These are phyloP conservation scores for Clonostachys rhizophaga DNA, from an alignment of 2,329 filamentous ascomycete species.

Conservation along the genomic window DNA sequence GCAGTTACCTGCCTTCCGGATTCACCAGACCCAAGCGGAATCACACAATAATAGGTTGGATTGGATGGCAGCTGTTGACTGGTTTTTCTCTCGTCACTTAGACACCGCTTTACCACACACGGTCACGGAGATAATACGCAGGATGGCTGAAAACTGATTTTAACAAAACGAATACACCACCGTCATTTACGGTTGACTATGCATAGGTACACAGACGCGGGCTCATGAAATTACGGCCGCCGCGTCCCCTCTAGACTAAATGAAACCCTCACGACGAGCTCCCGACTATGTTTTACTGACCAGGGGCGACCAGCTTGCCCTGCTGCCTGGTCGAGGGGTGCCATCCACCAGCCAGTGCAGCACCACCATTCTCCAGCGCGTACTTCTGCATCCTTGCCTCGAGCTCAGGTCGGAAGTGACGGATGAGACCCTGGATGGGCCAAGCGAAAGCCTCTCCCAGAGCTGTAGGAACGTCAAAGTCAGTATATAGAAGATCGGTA, in stretches of 20 bases:
- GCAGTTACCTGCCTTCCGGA: too few species aligned
- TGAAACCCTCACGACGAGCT: background rate
- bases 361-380: constrained; percentile 65
- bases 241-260: constrained; percentile 2
- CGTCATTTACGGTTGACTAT: constrained; percentile 8
- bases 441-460: constrained; percentile 97
- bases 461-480: constrained; percentile 39
- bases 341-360: constrained; percentile 85
- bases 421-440: constrained; percentile 96
- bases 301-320: constrained; percentile 82
- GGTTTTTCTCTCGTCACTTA: background rate
- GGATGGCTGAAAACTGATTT: background rate
- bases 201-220: constrained; percentile 14
- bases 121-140: background rate
- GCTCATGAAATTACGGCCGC: background rate
- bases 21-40: too few species aligned
- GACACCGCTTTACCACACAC: background rate
- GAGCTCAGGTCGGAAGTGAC: constrained; percentile 94
- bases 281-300: constrained; percentile 59
- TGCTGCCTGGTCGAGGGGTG: constrained; percentile 66
- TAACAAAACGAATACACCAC: constrained; percentile 11
- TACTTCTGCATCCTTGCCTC: constrained; percentile 87
- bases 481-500: constrained; percentile 14
- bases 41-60: too few species aligned
- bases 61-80: background rate